Conservation (phyloP, 2,329 filamentous ascomycete genomes). For the Ilyonectria destructans region DNA sequence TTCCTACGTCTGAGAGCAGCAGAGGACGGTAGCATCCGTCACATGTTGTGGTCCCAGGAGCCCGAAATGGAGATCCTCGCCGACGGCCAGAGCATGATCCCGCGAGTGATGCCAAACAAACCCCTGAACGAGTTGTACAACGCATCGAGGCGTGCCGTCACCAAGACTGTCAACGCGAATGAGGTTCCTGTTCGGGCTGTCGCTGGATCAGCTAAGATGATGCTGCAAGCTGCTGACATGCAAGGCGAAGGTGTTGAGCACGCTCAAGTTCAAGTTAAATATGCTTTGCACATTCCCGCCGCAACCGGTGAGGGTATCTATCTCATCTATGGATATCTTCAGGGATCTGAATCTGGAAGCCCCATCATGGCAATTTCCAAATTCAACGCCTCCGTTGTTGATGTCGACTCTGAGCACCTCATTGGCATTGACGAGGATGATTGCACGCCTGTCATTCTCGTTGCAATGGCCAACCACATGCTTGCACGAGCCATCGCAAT, state of each 20-base stretch:
- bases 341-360: neutral
- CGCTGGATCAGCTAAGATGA: slow-evolving; percentile 12
- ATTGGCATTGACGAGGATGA: neutral
- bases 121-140: slow-evolving; percentile 31
- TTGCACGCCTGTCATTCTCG: slow-evolving; percentile 1
- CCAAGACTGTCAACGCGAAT: slow-evolving; percentile 13
- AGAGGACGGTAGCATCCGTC: slow-evolving; percentile 1
- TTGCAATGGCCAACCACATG: slow-evolving; percentile 3
- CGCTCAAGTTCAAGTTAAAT: slow-evolving; percentile 11
- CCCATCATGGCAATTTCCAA: slow-evolving; percentile 20
- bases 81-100: slow-evolving; percentile 29
- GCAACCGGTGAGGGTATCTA: slow-evolving; percentile 4
- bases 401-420: neutral
- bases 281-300: slow-evolving; percentile 19
- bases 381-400: slow-evolving; percentile 10
- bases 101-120: slow-evolving; percentile 26
- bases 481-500: slow-evolving; percentile 13
- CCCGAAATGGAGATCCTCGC: slow-evolving; percentile 29
- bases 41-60: slow-evolving; percentile 31
- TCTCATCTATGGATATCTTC: slow-evolving; percentile 5
- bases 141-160: slow-evolving; percentile 23
- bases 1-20: slow-evolving; percentile 20
- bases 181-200: slow-evolving; percentile 20
- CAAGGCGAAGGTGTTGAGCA: neutral
- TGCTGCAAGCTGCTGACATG: slow-evolving; percentile 6